Conservation (phyloP, 2,329 filamentous ascomycete genomes). For the Cladosporium cucumerinum region DNA sequence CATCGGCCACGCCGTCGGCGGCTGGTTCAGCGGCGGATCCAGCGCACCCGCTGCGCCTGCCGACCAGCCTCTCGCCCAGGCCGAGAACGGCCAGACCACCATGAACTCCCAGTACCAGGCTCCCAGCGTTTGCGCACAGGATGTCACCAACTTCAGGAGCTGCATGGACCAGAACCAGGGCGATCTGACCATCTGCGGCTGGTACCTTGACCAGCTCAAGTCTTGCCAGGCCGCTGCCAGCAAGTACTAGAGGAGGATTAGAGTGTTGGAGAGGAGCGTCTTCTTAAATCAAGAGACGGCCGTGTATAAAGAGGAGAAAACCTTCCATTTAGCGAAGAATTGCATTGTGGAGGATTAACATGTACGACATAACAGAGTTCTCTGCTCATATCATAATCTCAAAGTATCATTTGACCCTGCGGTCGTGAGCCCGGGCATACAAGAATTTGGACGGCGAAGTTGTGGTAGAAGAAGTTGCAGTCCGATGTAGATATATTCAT, state of each 20-base stretch:
- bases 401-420: not conserved
- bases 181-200: conserved; percentile 92
- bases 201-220: conserved; percentile 93
- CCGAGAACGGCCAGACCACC: conserved; percentile 33
- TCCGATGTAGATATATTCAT: not conserved
- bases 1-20: conserved; percentile 90
- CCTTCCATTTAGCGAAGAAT: not conserved
- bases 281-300: not conserved
- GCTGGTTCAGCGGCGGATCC: conserved; percentile 76
- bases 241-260: conserved; percentile 42
- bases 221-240: conserved; percentile 48
- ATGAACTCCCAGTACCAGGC: conserved; percentile 38
- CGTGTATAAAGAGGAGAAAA: not conserved
- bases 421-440: not conserved
- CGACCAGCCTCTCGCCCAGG: conserved; percentile 31
- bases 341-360: conserved; percentile 5
- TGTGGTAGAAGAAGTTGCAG: not conserved
- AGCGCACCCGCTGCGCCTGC: conserved; percentile 50
- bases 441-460: not conserved
- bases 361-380: conserved; percentile 8
- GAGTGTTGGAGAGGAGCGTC: not conserved
- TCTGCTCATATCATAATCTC: not conserved
- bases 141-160: conserved; percentile 81
- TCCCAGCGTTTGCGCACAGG: conserved; percentile 62
- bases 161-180: conserved; percentile 96